phyloP scores from a whole-genome alignment of 805 yeast genomes.

The Phaffomyces thermotolerans region DNA sequence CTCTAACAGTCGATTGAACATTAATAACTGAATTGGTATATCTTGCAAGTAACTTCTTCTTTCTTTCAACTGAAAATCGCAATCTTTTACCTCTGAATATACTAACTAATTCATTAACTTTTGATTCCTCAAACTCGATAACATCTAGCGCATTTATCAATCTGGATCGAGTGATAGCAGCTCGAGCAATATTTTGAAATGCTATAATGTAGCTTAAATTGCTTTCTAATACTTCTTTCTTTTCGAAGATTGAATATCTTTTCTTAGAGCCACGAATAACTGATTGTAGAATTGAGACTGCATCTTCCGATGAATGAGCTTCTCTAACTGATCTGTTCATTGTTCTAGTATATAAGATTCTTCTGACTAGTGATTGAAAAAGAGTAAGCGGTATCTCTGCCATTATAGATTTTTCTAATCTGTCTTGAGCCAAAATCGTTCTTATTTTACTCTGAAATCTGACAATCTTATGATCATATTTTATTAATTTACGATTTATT shows the following conservation, averaged over 20 bases:
- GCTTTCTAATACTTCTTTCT: background rate
- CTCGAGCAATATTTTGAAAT: constrained; percentile 55
- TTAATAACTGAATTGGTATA: constrained; percentile 23
- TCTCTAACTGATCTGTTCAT: constrained; percentile 15
- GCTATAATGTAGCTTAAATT: constrained; percentile 21
- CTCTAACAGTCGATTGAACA: constrained; percentile 57
- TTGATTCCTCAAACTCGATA: constrained; percentile 20
- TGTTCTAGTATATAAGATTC: constrained; percentile 21
- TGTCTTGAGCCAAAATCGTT: constrained; percentile 3
- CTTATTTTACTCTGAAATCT: constrained; percentile 16
- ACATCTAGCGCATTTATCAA: constrained; percentile 20
- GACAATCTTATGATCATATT: constrained; percentile 13
- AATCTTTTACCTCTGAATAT: constrained; percentile 30
- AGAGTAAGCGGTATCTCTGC: constrained; percentile 16
- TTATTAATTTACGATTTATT: constrained; percentile 10
- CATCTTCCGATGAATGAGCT: constrained; percentile 21
- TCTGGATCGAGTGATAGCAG: constrained; percentile 25
- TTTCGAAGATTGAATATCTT: constrained; percentile 8
- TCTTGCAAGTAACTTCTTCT: constrained; percentile 1
- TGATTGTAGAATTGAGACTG: constrained; percentile 34
- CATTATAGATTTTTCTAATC: background rate
- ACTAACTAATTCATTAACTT: constrained; percentile 30
- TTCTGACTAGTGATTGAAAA: constrained; percentile 35
- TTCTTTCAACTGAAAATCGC: constrained; percentile 22
- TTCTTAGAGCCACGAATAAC: constrained; percentile 22